phyloP scores from a whole-genome alignment of 73 alveolate genomes.

The Blepharisma stoltei region DNA sequence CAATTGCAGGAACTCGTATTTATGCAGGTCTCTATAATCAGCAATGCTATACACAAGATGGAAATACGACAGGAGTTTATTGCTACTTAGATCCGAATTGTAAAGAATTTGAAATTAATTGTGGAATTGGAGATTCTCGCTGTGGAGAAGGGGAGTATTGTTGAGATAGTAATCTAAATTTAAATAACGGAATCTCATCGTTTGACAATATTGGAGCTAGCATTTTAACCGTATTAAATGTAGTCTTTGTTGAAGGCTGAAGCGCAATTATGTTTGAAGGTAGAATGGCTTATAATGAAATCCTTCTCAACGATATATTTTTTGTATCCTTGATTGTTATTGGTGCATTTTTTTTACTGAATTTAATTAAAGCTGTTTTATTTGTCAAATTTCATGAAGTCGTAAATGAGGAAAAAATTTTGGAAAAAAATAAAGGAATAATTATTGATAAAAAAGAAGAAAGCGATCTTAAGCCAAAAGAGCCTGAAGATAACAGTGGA shows the following conservation, averaged over 20 bases:
- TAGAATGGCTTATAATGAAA: conserved; percentile 27
- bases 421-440: neutral
- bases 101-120: conserved; percentile 16
- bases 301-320: conserved; percentile 36
- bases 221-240: conserved; percentile 46
- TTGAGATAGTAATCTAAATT: conserved; percentile 35
- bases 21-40: conserved; percentile 57
- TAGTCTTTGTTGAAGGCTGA: conserved; percentile 58
- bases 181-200: conserved; percentile 43
- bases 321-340: conserved; percentile 36
- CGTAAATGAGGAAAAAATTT: conserved; percentile 2
- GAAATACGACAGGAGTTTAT: neutral
- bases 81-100: conserved; percentile 13
- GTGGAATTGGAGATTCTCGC: neutral
- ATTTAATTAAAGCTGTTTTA: conserved; percentile 53
- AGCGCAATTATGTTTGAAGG: conserved; percentile 40
- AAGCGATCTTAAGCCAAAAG: neutral
- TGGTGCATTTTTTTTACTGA: conserved; percentile 54
- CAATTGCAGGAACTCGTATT: conserved; percentile 62
- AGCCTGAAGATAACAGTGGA: neutral
- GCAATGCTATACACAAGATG: conserved; percentile 43
- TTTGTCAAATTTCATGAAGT: conserved; percentile 33
- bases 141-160: conserved; percentile 35
- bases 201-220: conserved; percentile 44
- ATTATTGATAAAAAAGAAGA: neutral